Evolutionary conservation across 345 rosid species (phyloP).

Genomic region (Iberis pinnata): DNA sequence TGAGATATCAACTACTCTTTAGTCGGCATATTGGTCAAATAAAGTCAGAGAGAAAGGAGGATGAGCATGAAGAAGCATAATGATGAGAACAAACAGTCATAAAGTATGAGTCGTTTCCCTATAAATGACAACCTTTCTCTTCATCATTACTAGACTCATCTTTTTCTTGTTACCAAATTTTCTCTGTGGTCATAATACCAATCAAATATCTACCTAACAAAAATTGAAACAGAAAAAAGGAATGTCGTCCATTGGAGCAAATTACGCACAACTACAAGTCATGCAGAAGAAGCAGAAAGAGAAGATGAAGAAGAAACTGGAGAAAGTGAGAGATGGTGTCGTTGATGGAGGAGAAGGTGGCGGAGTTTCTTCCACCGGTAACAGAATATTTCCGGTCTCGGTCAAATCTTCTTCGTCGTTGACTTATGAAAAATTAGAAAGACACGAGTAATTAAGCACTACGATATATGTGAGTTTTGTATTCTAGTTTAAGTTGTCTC

Average conservation of each 20-base stretch:
- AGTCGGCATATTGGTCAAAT: no score
- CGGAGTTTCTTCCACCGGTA: slow-evolving; percentile 23
- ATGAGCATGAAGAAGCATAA: slow-evolving; percentile 22
- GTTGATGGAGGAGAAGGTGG: slow-evolving; percentile 9
- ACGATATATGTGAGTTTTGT: no score
- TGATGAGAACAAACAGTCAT: slow-evolving; percentile 20
- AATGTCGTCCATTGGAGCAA: slow-evolving; percentile 35
- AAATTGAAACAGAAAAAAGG: background rate
- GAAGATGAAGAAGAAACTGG: slow-evolving; percentile 30
- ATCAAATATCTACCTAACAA: background rate
- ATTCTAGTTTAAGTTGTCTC: no score
- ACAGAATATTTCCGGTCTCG: slow-evolving; percentile 28
- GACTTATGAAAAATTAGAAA: slow-evolving; percentile 9
- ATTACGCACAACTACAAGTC: slow-evolving; percentile 27
- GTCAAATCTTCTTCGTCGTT: slow-evolving; percentile 18
- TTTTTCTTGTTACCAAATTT: background rate
- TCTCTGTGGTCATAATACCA: slow-evolving; percentile 4
- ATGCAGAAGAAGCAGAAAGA: slow-evolving; percentile 31
- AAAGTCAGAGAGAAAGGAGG: slow-evolving; percentile 1
- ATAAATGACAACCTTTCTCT: slow-evolving; percentile 28
- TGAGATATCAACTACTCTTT: no score
- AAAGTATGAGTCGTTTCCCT: slow-evolving; percentile 24
- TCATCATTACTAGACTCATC: slow-evolving; percentile 22
- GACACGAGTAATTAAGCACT: no score
- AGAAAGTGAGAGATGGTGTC: slow-evolving; percentile 18